A percentile compares a stretch with the other conserved stretches of the same genome.
Conservation (phyloP, 2,329 filamentous ascomycete species). For the Pezicula carpinea region DNA sequence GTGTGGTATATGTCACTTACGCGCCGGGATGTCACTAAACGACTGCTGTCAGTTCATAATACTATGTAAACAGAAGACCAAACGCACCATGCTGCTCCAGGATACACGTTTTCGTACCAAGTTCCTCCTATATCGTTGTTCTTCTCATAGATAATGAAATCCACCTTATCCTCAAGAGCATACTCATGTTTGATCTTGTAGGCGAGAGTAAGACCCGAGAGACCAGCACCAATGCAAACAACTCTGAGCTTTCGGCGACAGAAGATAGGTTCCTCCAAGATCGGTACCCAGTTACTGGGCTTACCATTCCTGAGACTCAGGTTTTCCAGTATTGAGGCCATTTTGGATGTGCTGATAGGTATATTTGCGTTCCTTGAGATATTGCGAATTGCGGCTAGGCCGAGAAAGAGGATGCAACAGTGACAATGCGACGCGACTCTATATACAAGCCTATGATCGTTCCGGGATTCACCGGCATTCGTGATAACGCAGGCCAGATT, state of each 20-base stretch:
- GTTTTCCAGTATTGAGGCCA: neutral
- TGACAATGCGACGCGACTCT: too few relatives aligned
- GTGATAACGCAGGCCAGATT: too few relatives aligned
- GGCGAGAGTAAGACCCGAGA: constrained; percentile 28
- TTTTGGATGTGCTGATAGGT: neutral
- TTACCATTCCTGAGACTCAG: neutral
- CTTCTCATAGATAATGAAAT: constrained; percentile 56
- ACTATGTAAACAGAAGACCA: constrained; percentile 40
- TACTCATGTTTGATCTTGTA: constrained; percentile 23
- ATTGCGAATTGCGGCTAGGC: too few relatives aligned
- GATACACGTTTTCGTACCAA: constrained; percentile 42
- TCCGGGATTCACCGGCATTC: too few relatives aligned
- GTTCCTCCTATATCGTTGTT: constrained; percentile 46
- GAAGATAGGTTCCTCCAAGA: constrained; percentile 4
- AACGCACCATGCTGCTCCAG: constrained; percentile 15
- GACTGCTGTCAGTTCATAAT: constrained; percentile 27
- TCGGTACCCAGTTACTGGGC: constrained; percentile 2
- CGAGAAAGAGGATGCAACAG: too few relatives aligned
- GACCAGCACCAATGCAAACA: constrained; percentile 18
- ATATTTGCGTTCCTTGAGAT: too few relatives aligned
- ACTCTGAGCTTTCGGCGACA: constrained; percentile 8
- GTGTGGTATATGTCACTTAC: constrained; percentile 7
- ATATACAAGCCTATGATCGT: too few relatives aligned
- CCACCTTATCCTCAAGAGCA: constrained; percentile 38
- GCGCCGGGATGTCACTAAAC: constrained; percentile 33